Base-by-base conservation (phyloP, 805 yeast genomes). In the Candida odintsovae region DNA sequence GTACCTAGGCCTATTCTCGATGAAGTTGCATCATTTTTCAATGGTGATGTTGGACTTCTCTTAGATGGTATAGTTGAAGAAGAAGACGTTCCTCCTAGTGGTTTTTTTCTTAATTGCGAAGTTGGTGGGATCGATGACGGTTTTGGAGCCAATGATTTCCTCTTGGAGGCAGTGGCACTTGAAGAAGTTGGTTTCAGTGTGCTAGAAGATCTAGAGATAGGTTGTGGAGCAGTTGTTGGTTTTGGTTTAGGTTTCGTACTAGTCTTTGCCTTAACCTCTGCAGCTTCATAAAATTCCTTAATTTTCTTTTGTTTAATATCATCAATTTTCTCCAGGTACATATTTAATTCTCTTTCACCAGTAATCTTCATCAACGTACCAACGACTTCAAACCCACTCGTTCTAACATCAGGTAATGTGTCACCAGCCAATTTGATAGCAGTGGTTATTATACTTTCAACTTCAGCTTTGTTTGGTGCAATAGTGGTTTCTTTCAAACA, bases 321-420 rank as follows among this genome's bases (percentile, higher is more conserved):
- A 57, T 92, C 97, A 41, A 92, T 70, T n/a, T 76, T 76, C 16
- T 80, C 90, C 45, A 88, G 61, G 41, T 74, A 74, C 4, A 75
- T 70, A 43, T 69, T 77, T 52, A 89, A 66, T 43, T 78, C 82
- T 44, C 90, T 70, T 57, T 79, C 84, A 0, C 96, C 97, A 13
- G 82, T 73, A n/a, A 89, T 75, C 63, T 86, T 88, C 83, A 87
- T 83, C 42, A 90, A 64, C 0, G 86, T 80, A 7, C 97, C 98
- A 33, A 90, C 75, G 54, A 82, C 72, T 57, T 83, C 86, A 40
- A 89, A 83, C 0, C 92, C 84, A 5, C 82, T 80, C 43, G 82
- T 77, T 59, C 99, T 78, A 2, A 87, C 83, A 1, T 92, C 86
- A 41, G 89, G 95, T 60, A 84, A 86, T 0, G 95, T 82, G 54